Evolutionary conservation across 2,329 filamentous ascomycete genomes (phyloP).

Genomic region (Botrytis porri): DNA sequence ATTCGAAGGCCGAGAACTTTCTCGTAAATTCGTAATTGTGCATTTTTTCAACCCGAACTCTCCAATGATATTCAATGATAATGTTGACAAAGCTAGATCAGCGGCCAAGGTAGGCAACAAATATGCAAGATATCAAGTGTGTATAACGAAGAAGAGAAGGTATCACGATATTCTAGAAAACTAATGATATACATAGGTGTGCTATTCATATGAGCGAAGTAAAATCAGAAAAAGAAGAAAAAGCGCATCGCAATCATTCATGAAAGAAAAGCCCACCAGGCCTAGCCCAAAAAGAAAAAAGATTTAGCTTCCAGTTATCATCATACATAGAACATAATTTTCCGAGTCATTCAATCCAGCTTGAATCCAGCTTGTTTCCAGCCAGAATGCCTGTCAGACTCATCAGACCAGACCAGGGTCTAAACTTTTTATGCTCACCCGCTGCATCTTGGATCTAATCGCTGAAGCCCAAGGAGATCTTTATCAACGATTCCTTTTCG

Average conservation of each 20-base stretch:
- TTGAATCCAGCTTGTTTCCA: not conserved
- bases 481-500: constrained; percentile 20
- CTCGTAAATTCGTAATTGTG: not conserved
- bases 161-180: not conserved
- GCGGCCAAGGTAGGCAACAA: not conserved
- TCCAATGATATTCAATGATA: not conserved
- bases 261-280: constrained; percentile 3
- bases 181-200: constrained; percentile 1
- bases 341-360: constrained; percentile 3
- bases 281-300: constrained; percentile 14
- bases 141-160: not conserved
- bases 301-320: constrained; percentile 12
- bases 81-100: not conserved
- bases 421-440: not conserved
- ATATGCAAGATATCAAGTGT: not conserved
- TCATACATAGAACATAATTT: constrained; percentile 16
- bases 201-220: not conserved
- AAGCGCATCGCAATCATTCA: not conserved
- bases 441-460: not conserved
- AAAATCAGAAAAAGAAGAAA: not conserved
- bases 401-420: constrained; percentile 10
- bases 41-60: too few species aligned
- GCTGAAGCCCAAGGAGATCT: not conserved
- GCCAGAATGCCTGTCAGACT: not conserved
- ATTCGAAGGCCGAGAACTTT: not conserved